Percentiles rank a stretch among this genome's conserved stretches.
Evolutionary conservation across 768 basidiomycete species (phyloP).

Genomic region (Tricholoma flavovirens): DNA sequence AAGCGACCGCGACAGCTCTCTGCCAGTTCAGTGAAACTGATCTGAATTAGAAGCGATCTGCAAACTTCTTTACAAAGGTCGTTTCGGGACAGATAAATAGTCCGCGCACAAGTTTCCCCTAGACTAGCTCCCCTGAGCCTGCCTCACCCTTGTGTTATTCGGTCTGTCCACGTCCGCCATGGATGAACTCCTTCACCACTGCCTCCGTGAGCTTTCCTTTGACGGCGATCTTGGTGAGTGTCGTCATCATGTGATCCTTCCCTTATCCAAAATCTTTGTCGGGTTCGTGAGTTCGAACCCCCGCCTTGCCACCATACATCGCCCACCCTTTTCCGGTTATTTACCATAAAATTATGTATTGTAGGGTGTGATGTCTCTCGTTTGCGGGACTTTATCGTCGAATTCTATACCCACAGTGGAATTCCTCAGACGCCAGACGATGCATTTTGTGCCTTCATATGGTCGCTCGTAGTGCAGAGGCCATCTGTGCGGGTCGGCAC

Average conservation of each 20-base stretch:
- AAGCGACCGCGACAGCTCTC: constrained; percentile 5
- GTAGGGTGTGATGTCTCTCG: constrained; percentile 73
- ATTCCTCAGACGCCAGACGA: constrained; percentile 60
- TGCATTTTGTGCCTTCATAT: constrained; percentile 72
- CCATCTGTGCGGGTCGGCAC: constrained; percentile 73
- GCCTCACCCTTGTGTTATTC: not conserved
- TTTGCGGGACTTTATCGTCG: constrained; percentile 60
- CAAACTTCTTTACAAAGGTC: not conserved
- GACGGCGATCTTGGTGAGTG: constrained; percentile 85
- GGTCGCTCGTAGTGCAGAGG: constrained; percentile 73
- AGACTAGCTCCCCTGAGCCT: not conserved
- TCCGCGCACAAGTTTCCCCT: not conserved
- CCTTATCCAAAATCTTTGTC: constrained; percentile 8
- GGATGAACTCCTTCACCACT: constrained; percentile 84
- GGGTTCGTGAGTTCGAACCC: constrained; percentile 40
- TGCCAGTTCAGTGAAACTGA: constrained; percentile 3
- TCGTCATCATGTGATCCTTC: constrained; percentile 26
- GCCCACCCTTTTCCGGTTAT: constrained; percentile 4
- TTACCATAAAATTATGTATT: constrained; percentile 8
- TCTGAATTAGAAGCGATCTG: constrained; percentile 3
- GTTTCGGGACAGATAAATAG: not conserved
- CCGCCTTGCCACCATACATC: constrained; percentile 17
- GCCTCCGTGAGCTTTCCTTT: constrained; percentile 81
- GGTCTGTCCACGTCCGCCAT: constrained; percentile 33
- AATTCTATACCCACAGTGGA: constrained; percentile 51